A percentile compares a stretch with the other conserved stretches of the same genome.
Conservation (phyloP, 805 yeast species). For the Suhomyces pyralidae region DNA sequence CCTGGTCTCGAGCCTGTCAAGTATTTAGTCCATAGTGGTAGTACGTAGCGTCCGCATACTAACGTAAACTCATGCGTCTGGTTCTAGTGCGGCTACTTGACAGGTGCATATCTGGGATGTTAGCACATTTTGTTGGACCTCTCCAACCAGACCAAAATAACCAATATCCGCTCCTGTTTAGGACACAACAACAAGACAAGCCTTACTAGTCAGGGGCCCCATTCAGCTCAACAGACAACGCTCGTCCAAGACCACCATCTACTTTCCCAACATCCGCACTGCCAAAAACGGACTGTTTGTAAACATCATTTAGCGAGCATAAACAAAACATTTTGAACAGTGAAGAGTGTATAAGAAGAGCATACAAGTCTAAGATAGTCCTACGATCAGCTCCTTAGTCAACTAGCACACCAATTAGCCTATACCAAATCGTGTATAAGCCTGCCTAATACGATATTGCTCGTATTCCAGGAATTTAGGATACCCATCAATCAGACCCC, state of each 20-base stretch:
- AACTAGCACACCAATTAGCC: not conserved
- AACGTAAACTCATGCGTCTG: not conserved
- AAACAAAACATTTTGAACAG: slow-evolving; percentile 2
- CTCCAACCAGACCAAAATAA: not conserved
- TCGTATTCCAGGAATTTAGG: not conserved
- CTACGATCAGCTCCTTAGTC: not conserved
- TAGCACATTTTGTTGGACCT: not conserved
- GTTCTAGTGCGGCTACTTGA: not conserved
- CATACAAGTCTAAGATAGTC: not conserved
- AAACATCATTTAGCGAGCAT: slow-evolving; percentile 3
- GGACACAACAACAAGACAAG: not conserved
- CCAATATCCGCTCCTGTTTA: not conserved
- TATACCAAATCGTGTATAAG: not conserved
- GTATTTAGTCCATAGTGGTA: too few species aligned
- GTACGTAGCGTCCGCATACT: too few species aligned
- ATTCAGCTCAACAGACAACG: not conserved
- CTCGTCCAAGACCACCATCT: not conserved
- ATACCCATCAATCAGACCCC: not conserved
- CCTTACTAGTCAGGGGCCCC: not conserved
- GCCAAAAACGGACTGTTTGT: slow-evolving; percentile 1
- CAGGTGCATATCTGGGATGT: not conserved
- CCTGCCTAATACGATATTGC: not conserved
- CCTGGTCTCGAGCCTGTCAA: not conserved
- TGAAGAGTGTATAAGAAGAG: not conserved
- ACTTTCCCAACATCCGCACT: not conserved